Percentiles rank a stretch among this genome's conserved stretches.
phyloP scores from a whole-genome alignment of 2,329 filamentous ascomycete genomes.

The Chrysosporium keratinophilum region DNA sequence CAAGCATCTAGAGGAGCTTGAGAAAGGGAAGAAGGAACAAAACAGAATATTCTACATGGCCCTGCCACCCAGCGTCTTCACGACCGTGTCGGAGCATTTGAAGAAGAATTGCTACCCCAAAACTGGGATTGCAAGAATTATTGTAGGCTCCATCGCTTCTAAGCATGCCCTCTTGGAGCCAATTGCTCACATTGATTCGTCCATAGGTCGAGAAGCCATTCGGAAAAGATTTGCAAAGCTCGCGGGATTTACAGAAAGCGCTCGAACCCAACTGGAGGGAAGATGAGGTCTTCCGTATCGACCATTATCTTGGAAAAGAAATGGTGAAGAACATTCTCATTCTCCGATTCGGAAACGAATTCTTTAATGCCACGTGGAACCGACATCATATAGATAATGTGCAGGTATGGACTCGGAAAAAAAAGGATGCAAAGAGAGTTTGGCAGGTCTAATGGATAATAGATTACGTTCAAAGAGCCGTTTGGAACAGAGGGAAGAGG shows the following conservation, averaged over 20 bases:
- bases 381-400: slow-evolving; percentile 98
- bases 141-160: slow-evolving; percentile 49
- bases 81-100: slow-evolving; percentile 89
- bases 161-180: too few species aligned
- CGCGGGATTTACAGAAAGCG: slow-evolving; percentile 85
- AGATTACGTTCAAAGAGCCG: slow-evolving; percentile 97
- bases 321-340: slow-evolving; percentile 99
- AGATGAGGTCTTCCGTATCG: slow-evolving; percentile 97
- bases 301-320: slow-evolving; percentile 98
- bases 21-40: slow-evolving; percentile 69
- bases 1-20: slow-evolving; percentile 74
- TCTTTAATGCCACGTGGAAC: slow-evolving; percentile 98
- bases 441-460: slow-evolving; percentile 12
- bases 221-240: slow-evolving; percentile 90
- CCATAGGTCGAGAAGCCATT: slow-evolving; percentile 94
- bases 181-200: background rate
- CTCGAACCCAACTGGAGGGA: slow-evolving; percentile 97
- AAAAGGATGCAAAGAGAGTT: background rate
- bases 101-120: slow-evolving; percentile 95
- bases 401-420: slow-evolving; percentile 45
- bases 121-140: slow-evolving; percentile 82
- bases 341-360: slow-evolving; percentile 94
- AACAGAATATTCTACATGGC: slow-evolving; percentile 99
- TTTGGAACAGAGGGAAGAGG: slow-evolving; percentile 97
- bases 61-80: slow-evolving; percentile 93